Percentiles rank a stretch among this genome's conserved stretches.
Conservation (phyloP, 768 basidiomycete genomes). For the Trametes elegans region DNA sequence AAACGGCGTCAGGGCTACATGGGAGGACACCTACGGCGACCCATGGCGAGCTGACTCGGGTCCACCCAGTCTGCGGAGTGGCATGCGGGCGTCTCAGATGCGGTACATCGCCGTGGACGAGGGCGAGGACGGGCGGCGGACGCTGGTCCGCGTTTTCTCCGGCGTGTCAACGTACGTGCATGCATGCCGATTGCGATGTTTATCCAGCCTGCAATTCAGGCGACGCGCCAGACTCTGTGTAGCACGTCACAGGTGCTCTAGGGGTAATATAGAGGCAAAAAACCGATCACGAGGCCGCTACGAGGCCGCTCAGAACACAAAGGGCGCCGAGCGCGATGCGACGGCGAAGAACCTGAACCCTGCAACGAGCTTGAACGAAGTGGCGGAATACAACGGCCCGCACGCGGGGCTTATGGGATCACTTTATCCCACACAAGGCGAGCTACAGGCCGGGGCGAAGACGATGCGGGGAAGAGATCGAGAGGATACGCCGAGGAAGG, state of each 20-base stretch:
- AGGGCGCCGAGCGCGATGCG: too few species aligned
- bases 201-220: neutral
- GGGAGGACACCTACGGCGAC: too few species aligned
- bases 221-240: too few species aligned
- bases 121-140: neutral
- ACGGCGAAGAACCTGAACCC: too few species aligned
- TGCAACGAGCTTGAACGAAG: too few species aligned
- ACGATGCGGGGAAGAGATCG: neutral
- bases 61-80: too few species aligned
- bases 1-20: too few species aligned
- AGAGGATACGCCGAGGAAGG: neutral
- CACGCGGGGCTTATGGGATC: neutral
- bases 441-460: neutral
- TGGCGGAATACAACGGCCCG: neutral
- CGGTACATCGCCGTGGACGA: neutral
- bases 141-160: slow-evolving; percentile 5
- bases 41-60: too few species aligned
- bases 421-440: neutral
- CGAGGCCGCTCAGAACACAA: too few species aligned
- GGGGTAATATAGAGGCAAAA: neutral
- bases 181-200: neutral
- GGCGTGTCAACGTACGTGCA: neutral
- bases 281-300: too few species aligned
- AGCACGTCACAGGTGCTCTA: neutral
- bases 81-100: too few species aligned